Evolutionary conservation across 2,329 filamentous ascomycete species (phyloP), one percentile per base, ranked within the genome.

Genomic region (Clonostachys sp.): DNA sequence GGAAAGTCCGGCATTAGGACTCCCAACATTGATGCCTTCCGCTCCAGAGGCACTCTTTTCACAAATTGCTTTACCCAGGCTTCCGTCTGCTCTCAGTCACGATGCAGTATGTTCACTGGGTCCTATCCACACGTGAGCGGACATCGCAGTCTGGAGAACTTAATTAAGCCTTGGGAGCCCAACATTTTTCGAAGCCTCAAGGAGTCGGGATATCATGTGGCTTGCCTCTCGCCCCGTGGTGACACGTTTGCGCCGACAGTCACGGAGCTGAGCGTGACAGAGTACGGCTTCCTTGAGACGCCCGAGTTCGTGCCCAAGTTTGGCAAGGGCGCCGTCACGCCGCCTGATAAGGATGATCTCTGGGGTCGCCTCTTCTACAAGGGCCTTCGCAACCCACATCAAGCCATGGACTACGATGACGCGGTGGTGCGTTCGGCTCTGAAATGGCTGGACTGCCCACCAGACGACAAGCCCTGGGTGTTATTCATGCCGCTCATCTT

Each of bases 151-250:
- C 64, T 75, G 5, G 61, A 75, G 16, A 73, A 73, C 36, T 61
- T 75, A 9, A 66, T 75, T 51, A 75, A 75, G 50, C 71, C 71
- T 1, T 71, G 69, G 69, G 71, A 75, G 50, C 70, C 68, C 2
- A 75, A 75, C 43, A 45, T 75, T 3, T 72, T 75, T 49, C 64
- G 69, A 8, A 64, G 57, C 3, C 49, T 74, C 12, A 71, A 70
- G 44, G 70, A 74, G 39, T 53, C 55, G 1, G 72, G 72, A 0
- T 75, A 75, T 45, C 72, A 76, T 44, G 64, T 75, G 9, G 71
- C 72, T 0, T 76, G 64, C 38, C 63, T 75, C 4, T 64, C 68
- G 1, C 69, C 70, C 0, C 53, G 68, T 5, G 69, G 68, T 0
- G 65, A 74, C 48, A 66, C 62, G 0, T 75, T 72, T 49, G 71